A percentile compares a stretch with the other conserved stretches of the same genome.
phyloP scores from a whole-genome alignment of 2,329 filamentous ascomycete genomes.

The Zymoseptoria pseudotritici region DNA sequence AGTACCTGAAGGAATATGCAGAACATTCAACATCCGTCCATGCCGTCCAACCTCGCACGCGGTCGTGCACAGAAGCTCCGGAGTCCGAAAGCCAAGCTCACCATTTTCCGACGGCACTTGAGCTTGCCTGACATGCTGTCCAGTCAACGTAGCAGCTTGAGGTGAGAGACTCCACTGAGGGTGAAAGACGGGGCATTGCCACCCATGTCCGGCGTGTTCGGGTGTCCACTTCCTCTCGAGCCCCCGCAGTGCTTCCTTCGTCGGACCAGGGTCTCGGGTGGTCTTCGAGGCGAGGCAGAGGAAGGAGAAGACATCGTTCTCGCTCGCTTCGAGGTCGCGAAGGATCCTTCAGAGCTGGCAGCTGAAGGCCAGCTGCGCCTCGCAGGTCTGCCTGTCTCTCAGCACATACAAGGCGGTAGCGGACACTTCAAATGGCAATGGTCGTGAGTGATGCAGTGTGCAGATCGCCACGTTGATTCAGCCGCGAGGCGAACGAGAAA shows the following conservation, averaged over 20 bases:
- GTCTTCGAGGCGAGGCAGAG: not conserved
- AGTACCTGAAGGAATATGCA: not conserved
- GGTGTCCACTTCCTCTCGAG: not conserved
- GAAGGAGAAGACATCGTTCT: not conserved
- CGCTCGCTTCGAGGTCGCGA: not conserved
- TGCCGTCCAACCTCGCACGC: not conserved
- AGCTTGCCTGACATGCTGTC: not conserved
- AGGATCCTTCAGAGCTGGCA: not conserved
- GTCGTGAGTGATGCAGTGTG: not conserved
- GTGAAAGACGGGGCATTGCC: not conserved
- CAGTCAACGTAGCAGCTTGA: not conserved
- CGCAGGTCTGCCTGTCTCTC: too few species aligned
- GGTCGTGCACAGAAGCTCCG: not conserved
- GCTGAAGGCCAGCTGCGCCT: too few species aligned
- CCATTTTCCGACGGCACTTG: not conserved
- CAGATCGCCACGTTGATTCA: not conserved
- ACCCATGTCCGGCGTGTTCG: not conserved
- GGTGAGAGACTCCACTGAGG: not conserved
- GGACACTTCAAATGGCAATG: not conserved
- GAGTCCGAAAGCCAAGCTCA: not conserved
- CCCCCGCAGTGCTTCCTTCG: not conserved
- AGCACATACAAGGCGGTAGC: too few species aligned
- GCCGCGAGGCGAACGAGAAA: not conserved
- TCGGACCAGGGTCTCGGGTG: not conserved
- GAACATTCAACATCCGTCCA: not conserved